Base-by-base conservation (phyloP, 176 grass and related monocot species). In the Poa annua region DNA sequence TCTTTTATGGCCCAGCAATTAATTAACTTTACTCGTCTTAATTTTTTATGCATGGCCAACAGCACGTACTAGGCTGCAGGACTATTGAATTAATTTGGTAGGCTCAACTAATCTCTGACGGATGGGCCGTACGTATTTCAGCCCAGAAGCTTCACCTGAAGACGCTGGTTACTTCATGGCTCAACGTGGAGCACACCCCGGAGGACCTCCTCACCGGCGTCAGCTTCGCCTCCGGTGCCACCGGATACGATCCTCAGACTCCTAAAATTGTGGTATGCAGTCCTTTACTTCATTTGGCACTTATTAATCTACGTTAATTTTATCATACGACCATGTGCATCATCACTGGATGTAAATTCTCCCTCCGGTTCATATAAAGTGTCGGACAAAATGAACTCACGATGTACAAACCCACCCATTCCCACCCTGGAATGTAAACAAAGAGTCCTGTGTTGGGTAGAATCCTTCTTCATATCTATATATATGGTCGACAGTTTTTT, bases 151-250 rank as follows among this genome's bases (percentile, higher is more conserved):
- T 97, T 20, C 81, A 87, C 2, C 63, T 97, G 66, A 97, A 97
- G 87, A 81, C 81, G 42, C 61, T 91, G 25, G 41, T 97, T 8
- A 78, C 91, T 15, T 38, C 88, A 3, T 97, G 90, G 80, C 26
- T 93, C 1, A 82, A 91, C 48, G 80, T 57, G 0, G 66, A 80
- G 2, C 84, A 85, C 44, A 85, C 78, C 17, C 86, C 91, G 25
- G 59, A 91, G 62, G 94, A 97, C 34, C 85, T 97, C 11, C 69
- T 82, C 13, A 97, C 94, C 20, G 94, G 94, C 64, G 94, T 97
- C 4, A 97, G 94, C 88, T 97, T 97, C 76, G 94, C 94, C 22
- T 97, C 94, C 0, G 94, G 94, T 1, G 94, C 87, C 24, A 97
- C 94, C 0, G 94, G 94, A 11, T 97, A 88, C 73, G 94, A 98